Evolutionary conservation across 257 asterid genomes (phyloP).

Genomic region (Mentha longifolia): DNA sequence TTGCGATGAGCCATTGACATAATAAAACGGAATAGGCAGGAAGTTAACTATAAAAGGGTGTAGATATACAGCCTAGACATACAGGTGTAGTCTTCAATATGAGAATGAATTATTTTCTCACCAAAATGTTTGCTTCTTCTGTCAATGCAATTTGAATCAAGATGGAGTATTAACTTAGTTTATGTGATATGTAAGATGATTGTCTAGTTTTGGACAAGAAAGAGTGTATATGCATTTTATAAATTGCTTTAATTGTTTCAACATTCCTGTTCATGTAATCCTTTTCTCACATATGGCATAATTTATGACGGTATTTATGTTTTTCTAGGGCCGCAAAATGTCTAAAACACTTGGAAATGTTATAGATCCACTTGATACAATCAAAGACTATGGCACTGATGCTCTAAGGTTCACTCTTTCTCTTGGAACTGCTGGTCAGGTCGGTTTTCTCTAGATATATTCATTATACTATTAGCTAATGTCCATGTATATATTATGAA

Average conservation of each 20-base stretch:
- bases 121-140: neutral
- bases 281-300: constrained; percentile 31
- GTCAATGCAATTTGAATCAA: neutral
- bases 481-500: neutral
- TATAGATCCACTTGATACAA: constrained; percentile 86
- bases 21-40: too few species aligned
- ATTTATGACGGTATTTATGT: constrained; percentile 30
- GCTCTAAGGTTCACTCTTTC: constrained; percentile 94
- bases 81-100: neutral
- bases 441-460: constrained; percentile 41
- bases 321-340: constrained; percentile 94
- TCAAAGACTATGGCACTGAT: constrained; percentile 91
- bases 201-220: neutral
- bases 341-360: constrained; percentile 95
- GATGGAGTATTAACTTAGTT: neutral
- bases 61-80: neutral
- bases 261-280: constrained; percentile 4
- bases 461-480: constrained; percentile 19
- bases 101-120: neutral
- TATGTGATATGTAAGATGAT: neutral
- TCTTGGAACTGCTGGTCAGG: constrained; percentile 99
- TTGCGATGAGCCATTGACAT: too few species aligned
- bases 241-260: neutral
- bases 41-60: neutral
- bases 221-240: neutral